Conservation (phyloP, 768 basidiomycete genomes). For the Mycena sanguinolenta region DNA sequence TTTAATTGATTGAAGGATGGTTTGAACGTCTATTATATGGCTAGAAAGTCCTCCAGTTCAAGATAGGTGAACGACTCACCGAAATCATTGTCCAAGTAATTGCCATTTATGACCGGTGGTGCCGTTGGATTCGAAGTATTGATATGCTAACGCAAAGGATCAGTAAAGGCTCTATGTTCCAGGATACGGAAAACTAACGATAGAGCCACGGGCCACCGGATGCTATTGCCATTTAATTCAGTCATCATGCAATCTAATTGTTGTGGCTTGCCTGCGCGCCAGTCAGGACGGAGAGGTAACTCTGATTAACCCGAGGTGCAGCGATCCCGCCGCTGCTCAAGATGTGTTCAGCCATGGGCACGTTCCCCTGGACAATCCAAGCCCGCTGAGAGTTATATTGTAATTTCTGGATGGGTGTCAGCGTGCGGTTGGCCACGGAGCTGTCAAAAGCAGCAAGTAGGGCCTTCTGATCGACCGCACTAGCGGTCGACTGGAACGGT, state of each 20-base stretch:
- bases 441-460: no score
- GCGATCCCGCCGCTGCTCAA: background rate
- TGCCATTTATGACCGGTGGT: background rate
- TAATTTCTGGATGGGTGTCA: background rate
- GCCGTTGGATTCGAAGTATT: background rate
- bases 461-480: no score
- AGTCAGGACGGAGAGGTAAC: background rate
- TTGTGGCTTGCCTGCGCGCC: background rate
- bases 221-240: background rate
- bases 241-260: no score
- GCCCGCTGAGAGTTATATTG: background rate
- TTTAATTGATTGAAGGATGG: no score
- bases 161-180: no score
- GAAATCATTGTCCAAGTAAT: background rate
- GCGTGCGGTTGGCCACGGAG: no score
- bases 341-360: background rate
- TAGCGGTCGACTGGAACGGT: background rate
- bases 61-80: background rate
- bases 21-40: no score
- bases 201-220: background rate
- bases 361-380: background rate
- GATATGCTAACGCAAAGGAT: no score
- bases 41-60: background rate
- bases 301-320: background rate
- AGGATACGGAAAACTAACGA: constrained; percentile 1